These are phyloP conservation scores for Cryomyces antarcticus DNA, from an alignment of 495 filamentous ascomycete genomes.

Conservation along the genomic window DNA sequence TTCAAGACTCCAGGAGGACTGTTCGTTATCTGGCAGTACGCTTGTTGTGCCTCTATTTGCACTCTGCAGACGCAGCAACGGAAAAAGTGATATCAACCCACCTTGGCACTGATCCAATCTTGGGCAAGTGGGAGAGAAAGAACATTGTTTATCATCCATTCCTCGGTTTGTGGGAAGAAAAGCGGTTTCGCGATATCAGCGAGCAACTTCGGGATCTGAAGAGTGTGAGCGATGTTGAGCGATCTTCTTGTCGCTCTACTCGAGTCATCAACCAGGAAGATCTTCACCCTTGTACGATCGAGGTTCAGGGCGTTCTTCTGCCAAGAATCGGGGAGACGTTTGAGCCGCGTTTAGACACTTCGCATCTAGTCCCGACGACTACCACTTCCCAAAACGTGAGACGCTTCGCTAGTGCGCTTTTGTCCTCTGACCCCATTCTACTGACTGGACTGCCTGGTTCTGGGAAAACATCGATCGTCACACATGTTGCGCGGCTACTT, in stretches of 20 bases:
- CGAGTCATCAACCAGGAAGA: conserved; percentile 14
- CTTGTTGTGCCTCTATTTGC: conserved; percentile 56
- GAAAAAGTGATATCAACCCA: conserved; percentile 47
- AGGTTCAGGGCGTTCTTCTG: conserved; percentile 44
- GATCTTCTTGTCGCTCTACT: neutral
- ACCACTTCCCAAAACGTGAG: conserved; percentile 53
- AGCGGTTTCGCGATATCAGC: conserved; percentile 15
- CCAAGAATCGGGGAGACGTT: conserved; percentile 32
- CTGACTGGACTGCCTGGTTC: conserved; percentile 68
- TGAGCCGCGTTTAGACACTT: neutral
- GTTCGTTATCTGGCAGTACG: conserved; percentile 67
- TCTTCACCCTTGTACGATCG: conserved; percentile 29
- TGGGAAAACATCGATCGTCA: conserved; percentile 76
- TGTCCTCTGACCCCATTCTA: conserved; percentile 46
- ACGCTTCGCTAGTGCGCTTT: conserved; percentile 42
- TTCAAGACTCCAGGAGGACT: conserved; percentile 34
- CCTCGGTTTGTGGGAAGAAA: conserved; percentile 61
- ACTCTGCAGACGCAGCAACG: conserved; percentile 58
- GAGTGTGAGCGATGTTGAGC: conserved; percentile 3
- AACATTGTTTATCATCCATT: conserved; percentile 60
- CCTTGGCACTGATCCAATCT: conserved; percentile 36
- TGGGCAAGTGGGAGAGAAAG: conserved; percentile 55
- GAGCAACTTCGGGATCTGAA: neutral
- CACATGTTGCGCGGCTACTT: conserved; percentile 58
- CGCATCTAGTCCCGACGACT: conserved; percentile 40